Evolutionary conservation across 306 rosid species (phyloP), one percentile per base, ranked within the genome.

Genomic region (Carpinus viminea): DNA sequence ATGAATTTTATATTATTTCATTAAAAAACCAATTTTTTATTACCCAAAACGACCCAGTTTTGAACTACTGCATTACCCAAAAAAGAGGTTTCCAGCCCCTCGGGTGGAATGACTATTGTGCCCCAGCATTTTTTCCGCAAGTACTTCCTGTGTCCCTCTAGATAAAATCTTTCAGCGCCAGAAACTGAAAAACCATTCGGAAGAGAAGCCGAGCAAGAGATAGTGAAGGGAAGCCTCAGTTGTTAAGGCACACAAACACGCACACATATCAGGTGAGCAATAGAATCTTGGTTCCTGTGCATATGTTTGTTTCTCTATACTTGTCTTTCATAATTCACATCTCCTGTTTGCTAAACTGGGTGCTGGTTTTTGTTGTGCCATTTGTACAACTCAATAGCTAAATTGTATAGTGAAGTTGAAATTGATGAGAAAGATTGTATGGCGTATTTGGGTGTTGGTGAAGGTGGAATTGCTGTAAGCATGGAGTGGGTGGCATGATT

Each of bases 401-500:
- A 11, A 16, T 36, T 28, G 57, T 20, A 5, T 57, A 6, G 13
- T 56, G n/a, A 45, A 48, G 45, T 51, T 56, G 68, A 51, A 46
- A 16, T 59, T 68, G 36, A 31, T 53, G 55, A 38, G 75, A 57
- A 31, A 10, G 28, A 57, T 75, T 15, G 38, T 55, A 36, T 76
- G 15, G 68, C 64, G 68, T 3, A 2, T 68, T 59, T 38, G 17
- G 34, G 48, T 80, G 69, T 73, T 47, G 46, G 9, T 80, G 79
- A 76, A 80, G 78, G 60, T 62, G 52, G 47, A 69, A 68, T 26
- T 72, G 18, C 12, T 62, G 68, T 43, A 54, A 74, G 48, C 16
- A 72, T 81, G 74, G 84, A 51, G 24, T 20, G 18, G 70, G 51
- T 28, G 79, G 79, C 80, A 65, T 57, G 79, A 80, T 80, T 85